Evolutionary conservation across 75 land plant species (phyloP).

Genomic region (Ceratopteris richardii): DNA sequence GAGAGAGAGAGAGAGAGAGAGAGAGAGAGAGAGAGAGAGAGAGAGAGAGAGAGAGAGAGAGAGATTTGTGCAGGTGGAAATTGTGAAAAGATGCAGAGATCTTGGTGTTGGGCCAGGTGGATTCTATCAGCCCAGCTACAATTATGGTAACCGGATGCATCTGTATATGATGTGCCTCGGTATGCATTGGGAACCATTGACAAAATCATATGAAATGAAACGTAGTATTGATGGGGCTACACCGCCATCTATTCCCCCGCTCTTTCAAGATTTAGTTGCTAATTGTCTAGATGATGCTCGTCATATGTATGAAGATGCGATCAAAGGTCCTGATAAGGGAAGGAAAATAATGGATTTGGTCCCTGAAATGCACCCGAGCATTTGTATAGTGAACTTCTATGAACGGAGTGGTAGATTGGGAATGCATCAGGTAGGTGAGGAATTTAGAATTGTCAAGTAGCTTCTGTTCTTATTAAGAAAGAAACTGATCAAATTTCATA

Average conservation of each 20-base stretch:
- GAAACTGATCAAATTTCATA: too few relatives aligned
- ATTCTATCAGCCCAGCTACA: conserved; percentile 54
- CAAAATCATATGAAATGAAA: conserved; percentile 34
- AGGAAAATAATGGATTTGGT: conserved; percentile 17
- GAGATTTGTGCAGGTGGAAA: conserved; percentile 30
- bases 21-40: conserved; percentile 6
- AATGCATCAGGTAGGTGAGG: conserved; percentile 57
- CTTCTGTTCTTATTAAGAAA: too few relatives aligned
- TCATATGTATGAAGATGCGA: too few relatives aligned
- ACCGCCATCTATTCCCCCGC: conserved; percentile 44
- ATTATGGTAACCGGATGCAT: conserved; percentile 43
- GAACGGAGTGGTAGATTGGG: conserved; percentile 56
- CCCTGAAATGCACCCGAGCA: conserved; percentile 52
- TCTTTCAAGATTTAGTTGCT: conserved; percentile 38
- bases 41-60: conserved; percentile 4
- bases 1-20: too few relatives aligned
- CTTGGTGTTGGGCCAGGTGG: conserved; percentile 64
- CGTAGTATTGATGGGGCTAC: conserved; percentile 43
- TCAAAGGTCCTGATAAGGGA: too few relatives aligned
- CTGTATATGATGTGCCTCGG: conserved; percentile 87
- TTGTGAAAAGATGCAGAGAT: conserved; percentile 41
- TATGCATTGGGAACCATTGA: conserved; percentile 56
- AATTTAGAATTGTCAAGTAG: too few relatives aligned
- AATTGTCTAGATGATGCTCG: conserved; percentile 5
- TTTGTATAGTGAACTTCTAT: conserved; percentile 83